Evolutionary conservation across 2,329 filamentous ascomycete genomes (phyloP), one percentile per base, ranked within the genome.

Genomic region (Epichloe sibirici): DNA sequence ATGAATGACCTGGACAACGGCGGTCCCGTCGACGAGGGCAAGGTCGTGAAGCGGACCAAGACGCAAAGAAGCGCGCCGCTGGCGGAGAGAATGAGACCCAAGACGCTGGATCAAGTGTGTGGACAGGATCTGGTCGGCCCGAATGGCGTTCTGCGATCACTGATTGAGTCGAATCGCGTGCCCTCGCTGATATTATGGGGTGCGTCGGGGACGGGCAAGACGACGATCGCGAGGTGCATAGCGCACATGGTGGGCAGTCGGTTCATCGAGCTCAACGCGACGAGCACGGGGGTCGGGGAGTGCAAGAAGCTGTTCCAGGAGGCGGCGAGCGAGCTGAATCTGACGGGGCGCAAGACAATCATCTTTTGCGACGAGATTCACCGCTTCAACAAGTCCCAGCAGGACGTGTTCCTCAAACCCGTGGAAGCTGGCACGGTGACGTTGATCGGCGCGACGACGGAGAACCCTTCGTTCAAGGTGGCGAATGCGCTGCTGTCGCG

Each of bases 361-460:
- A 82, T 98, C 57, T 98, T 98, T 67, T 96, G 91, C 71, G 93
- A 98, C 70, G 93, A 97, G 73, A 93, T 96, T 47, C 90, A 95
- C 68, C 76, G 91, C 31, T 95, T 95, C 73, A 86, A 79, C 59
- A 96, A 95, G 69, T 78, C 83, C 0, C 93, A 97, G 66, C 93
- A 98, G 65, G 93, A 97, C 68, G 86, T 96, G 1, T 97, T 97
- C 60, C 74, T 98, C 2, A 88, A 86, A 15, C 91, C 91, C 0
- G 91, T 97, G 23, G 93, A 98, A 69, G 83, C 83, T 1, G 93
- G 93, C 5, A 86, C 87, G 31, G 85, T 98, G 58, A 96, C 88
- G 0, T 74, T 98, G 34, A 93, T 97, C 55, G 93, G 90, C 11
- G 93, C 93, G 6, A 98, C 93, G 3, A 98, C 93, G 0, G 93